Evolutionary conservation across 495 filamentous ascomycete genomes (phyloP).

Genomic region (Penicillium dipodomyicola): DNA sequence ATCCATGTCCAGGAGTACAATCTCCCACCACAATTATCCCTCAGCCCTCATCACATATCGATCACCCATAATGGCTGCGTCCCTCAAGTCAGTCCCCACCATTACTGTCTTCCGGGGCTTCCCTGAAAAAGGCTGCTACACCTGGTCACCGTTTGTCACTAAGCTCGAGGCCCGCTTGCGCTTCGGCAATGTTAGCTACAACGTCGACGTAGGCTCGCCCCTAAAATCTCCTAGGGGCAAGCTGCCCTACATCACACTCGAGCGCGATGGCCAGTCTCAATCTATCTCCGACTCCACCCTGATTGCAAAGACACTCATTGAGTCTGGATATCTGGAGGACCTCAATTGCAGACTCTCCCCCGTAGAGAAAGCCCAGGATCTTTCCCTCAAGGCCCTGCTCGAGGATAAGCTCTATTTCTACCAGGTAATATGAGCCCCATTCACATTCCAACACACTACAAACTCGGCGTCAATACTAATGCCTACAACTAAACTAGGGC

Average conservation of each 20-base stretch:
- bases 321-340: background rate
- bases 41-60: background rate
- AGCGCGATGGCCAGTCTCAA: background rate
- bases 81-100: background rate
- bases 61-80: background rate
- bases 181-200: background rate
- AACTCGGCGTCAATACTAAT: too few species aligned
- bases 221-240: background rate
- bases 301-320: background rate
- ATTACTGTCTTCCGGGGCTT: background rate
- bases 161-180: background rate
- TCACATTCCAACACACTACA: too few species aligned
- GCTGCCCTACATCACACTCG: background rate
- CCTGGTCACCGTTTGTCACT: background rate
- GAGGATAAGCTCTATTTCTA: background rate
- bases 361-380: background rate
- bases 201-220: background rate
- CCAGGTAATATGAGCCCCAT: too few species aligned
- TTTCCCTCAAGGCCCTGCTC: background rate
- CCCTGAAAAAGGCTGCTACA: background rate
- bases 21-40: background rate
- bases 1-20: background rate
- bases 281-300: background rate
- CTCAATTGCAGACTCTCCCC: background rate
- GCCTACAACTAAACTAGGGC: background rate